Evolutionary conservation across 108 stramenopile genomes (phyloP), one percentile per base, ranked within the genome.

Genomic region (Cyclotella kingstonii): DNA sequence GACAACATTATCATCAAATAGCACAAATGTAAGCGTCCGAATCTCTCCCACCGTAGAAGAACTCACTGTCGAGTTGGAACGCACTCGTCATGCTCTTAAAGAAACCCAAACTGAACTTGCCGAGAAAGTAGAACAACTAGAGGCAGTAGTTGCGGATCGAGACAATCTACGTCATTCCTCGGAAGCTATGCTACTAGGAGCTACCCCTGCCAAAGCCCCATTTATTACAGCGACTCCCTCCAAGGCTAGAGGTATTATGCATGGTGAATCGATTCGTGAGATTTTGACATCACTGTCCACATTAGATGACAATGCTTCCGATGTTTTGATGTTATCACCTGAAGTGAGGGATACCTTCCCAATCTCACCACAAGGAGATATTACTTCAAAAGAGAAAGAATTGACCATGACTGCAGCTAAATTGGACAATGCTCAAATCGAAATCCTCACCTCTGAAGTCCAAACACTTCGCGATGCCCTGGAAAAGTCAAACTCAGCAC

Each of bases 181-280:
- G 11, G 45, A 38, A 39, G 63, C 50, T n/a, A n/a, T n/a, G n/a
- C n/a, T n/a, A 1, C 17, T 36, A 12, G 58, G 59, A 1, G 71
- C 21, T 19, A 71, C 76, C 15, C 72, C 76, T 8, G 51, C 71
- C 26, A 58, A 56, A 42, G 19, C 60, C 15, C 31, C 54, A 10
- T 57, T 22, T 26, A 27, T 35, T 6, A 15, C 68, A 9, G 28
- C 75, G 0, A 46, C 53, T 45, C 54, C 77, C 4, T 69, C 65
- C 39, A 75, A 69, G 50, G 81, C 76, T 54, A 89, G 77, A 48
- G 82, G 77, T 11, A 78, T 80, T 41, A 63, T 76, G 23, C 34
- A 53, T 6, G 49, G 55, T 48, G 69, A 70, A 47, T 55, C 69
- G 5, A 70, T 70, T 48, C 38, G 29, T 40, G 69, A 70, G 40